Percentiles rank a stretch among this genome's conserved stretches.
Evolutionary conservation across 2,329 filamentous ascomycete genomes (phyloP).

Genomic region (Zasmidium angulare): DNA sequence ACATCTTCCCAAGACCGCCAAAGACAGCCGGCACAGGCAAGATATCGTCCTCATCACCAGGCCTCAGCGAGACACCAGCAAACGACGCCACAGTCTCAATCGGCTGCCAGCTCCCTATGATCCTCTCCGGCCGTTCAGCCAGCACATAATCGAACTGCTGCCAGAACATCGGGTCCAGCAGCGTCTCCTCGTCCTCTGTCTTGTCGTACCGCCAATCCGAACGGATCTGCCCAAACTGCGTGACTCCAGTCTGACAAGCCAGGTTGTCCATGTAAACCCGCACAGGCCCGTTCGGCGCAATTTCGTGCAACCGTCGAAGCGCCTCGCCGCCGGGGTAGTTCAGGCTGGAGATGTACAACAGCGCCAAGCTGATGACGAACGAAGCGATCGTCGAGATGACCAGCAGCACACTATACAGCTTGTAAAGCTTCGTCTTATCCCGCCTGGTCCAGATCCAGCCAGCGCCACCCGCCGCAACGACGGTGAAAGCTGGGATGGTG

Average conservation of each 20-base stretch:
- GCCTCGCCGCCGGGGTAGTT: constrained; percentile 94
- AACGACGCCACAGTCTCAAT: constrained; percentile 53
- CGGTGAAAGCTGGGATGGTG: constrained; percentile 75
- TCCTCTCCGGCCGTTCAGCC: constrained; percentile 50
- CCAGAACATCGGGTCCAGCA: constrained; percentile 57
- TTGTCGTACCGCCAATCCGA: constrained; percentile 60
- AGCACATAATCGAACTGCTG: constrained; percentile 58
- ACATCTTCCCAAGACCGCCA: constrained; percentile 6
- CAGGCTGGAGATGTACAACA: constrained; percentile 77
- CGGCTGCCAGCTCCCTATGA: constrained; percentile 55
- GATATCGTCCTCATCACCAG: constrained; percentile 32
- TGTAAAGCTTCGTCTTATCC: constrained; percentile 60
- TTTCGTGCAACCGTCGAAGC: constrained; percentile 49
- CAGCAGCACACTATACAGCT: constrained; percentile 56
- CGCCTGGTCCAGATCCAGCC: constrained; percentile 62
- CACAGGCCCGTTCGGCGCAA: constrained; percentile 16
- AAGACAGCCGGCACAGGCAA: constrained; percentile 18
- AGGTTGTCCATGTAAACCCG: constrained; percentile 60
- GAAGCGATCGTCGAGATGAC: constrained; percentile 60
- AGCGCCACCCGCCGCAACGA: constrained; percentile 71
- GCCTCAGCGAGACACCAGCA: constrained; percentile 50
- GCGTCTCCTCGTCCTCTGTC: constrained; percentile 49
- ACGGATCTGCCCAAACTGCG: constrained; percentile 55
- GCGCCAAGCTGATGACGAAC: constrained; percentile 60
- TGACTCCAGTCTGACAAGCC: constrained; percentile 63